Conservation (phyloP, 208 protist genomes). For the Leishmania turanica region DNA sequence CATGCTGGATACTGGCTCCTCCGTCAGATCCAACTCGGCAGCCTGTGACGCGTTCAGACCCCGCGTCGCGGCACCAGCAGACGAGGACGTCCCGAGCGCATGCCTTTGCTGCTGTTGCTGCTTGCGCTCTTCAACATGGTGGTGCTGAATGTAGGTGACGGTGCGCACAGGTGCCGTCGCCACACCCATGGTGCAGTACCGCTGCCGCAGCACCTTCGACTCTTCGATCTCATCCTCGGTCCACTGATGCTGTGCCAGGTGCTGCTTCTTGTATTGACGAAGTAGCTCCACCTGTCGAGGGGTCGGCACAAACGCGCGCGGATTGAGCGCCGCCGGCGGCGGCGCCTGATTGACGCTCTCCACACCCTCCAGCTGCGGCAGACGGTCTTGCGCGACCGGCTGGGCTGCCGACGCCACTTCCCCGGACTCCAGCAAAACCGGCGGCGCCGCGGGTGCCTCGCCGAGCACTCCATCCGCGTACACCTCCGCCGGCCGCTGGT, state of each 20-base stretch:
- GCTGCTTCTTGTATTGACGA: constrained; percentile 36
- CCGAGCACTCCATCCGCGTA: constrained; percentile 28
- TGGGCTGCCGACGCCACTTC: background rate
- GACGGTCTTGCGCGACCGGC: background rate
- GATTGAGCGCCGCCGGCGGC: constrained; percentile 14
- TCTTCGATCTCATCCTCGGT: constrained; percentile 49
- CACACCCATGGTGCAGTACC: constrained; percentile 29
- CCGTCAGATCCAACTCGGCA: constrained; percentile 6
- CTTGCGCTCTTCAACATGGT: constrained; percentile 24
- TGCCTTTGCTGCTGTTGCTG: constrained; percentile 8
- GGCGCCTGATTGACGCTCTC: background rate
- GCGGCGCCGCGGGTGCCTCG: constrained; percentile 13
- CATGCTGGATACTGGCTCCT: constrained; percentile 4
- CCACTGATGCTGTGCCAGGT: constrained; percentile 52
- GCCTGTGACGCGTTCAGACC: background rate
- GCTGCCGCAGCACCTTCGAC: constrained; percentile 41
- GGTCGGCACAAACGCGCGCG: constrained; percentile 51
- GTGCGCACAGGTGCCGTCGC: constrained; percentile 43
- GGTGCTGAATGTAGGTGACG: constrained; percentile 31
- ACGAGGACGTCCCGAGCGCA: background rate
- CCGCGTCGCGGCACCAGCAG: background rate
- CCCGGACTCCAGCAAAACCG: background rate
- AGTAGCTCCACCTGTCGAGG: constrained; percentile 44
- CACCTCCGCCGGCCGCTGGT: constrained; percentile 30
- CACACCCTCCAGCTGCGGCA: background rate